These are phyloP conservation scores for Trichoderma orchidacearum DNA, from an alignment of 495 filamentous ascomycete genomes.

Conservation along the genomic window DNA sequence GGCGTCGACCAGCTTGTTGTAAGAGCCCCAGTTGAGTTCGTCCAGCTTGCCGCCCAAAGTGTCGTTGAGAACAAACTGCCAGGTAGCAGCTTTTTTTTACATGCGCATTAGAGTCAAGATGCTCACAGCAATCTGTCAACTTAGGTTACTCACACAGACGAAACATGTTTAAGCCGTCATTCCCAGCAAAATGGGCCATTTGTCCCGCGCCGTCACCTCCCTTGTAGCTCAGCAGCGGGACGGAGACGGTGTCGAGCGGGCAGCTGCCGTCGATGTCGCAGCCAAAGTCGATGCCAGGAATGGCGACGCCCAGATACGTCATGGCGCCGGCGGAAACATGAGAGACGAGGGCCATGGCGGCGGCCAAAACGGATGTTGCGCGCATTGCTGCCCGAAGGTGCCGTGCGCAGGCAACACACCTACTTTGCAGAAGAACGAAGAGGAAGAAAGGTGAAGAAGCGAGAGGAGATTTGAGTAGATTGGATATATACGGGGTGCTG, in stretches of 20 bases:
- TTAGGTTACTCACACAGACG: slow-evolving; percentile 27
- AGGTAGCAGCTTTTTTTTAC: slow-evolving; percentile 26
- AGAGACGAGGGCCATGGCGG: background rate
- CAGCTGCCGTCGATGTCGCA: slow-evolving; percentile 32
- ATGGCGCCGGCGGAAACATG: background rate
- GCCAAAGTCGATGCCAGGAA: slow-evolving; percentile 37
- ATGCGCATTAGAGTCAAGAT: slow-evolving; percentile 2
- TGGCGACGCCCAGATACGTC: slow-evolving; percentile 19
- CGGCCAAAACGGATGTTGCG: background rate
- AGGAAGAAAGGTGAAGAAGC: too few species aligned
- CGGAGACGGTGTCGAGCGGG: slow-evolving; percentile 14
- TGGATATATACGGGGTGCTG: too few species aligned
- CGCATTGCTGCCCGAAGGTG: too few species aligned
- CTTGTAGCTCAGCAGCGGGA: slow-evolving; percentile 15
- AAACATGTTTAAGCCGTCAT: slow-evolving; percentile 36
- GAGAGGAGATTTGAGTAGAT: too few species aligned
- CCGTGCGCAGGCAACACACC: too few species aligned
- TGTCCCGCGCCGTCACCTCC: slow-evolving; percentile 29
- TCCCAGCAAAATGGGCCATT: slow-evolving; percentile 37
- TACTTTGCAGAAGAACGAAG: too few species aligned
- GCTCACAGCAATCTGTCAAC: background rate
- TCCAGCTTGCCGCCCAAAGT: slow-evolving; percentile 27
- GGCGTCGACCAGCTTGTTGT: slow-evolving; percentile 42
- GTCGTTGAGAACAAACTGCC: slow-evolving; percentile 39
- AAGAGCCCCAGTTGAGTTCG: slow-evolving; percentile 31